These are phyloP conservation scores for Vaccinium corymbosum DNA, from an alignment of 148 eudicot species.

Conservation along the genomic window DNA sequence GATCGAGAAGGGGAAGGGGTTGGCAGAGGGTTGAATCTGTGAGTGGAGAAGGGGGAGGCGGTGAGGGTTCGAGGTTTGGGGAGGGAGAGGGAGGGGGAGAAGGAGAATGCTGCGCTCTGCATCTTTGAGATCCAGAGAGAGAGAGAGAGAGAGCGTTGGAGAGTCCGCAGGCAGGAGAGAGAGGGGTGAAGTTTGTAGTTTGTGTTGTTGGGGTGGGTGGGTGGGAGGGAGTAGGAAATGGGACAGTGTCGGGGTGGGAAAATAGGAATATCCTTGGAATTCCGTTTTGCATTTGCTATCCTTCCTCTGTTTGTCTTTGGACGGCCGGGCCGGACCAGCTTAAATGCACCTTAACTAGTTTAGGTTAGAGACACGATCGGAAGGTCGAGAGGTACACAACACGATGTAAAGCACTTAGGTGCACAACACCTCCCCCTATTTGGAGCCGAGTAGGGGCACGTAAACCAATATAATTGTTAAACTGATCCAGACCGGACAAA, in stretches of 20 bases:
- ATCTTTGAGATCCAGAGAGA: slow-evolving; percentile 32
- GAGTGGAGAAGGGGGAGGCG: neutral
- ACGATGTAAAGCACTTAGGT: too few species aligned
- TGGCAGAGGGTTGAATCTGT: slow-evolving; percentile 17
- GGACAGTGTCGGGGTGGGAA: neutral
- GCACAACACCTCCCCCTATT: too few species aligned
- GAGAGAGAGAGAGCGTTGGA: slow-evolving; percentile 23
- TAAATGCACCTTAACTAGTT: too few species aligned
- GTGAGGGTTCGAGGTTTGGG: slow-evolving; percentile 26
- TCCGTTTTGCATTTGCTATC: neutral
- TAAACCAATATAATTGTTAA: too few species aligned
- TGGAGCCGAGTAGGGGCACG: too few species aligned
- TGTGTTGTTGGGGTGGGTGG: neutral
- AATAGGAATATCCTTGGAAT: neutral
- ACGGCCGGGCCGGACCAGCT: too few species aligned
- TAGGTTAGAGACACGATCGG: too few species aligned
- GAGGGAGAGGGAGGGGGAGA: slow-evolving; percentile 36
- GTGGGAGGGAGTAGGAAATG: neutral
- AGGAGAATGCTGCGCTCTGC: slow-evolving; percentile 55
- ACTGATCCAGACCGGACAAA: too few species aligned
- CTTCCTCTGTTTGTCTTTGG: too few species aligned
- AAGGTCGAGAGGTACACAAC: too few species aligned
- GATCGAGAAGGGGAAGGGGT: slow-evolving; percentile 14
- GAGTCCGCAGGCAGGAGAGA: slow-evolving; percentile 29
- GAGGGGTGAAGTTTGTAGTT: too few species aligned